Evolutionary conservation across 352 stramenopile species (phyloP), one percentile per base, ranked within the genome.

Genomic region (Globisporangium canariense): DNA sequence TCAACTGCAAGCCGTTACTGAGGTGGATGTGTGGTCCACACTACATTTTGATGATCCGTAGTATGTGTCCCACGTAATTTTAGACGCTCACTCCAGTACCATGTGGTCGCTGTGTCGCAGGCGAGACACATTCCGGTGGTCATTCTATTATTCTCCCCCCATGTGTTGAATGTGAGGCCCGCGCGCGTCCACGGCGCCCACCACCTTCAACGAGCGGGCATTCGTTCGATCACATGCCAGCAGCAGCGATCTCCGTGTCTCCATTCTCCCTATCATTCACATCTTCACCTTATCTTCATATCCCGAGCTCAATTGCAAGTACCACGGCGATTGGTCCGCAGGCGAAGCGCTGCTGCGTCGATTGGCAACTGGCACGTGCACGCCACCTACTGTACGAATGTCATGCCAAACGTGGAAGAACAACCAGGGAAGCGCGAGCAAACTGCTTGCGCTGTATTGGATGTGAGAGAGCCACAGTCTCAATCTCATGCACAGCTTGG

Each of bases 351-450:
- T 41, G 18, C 18, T 25, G 18, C 51, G 28, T n/a, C 22, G 38
- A 61, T 61, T 61, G 55, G 55, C 55, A 61, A 61, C 11, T 40
- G 55, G 38, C 55, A 61, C 55, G 55, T 34, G 30, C 32, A 9
- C 9, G 36, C 13, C 40, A 41, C 38, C 38, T 50, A 22, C 54
- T 50, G 20, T 41, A 40, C 38, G 49, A 16, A 41, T 14, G 36
- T 41, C 36, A 41, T 11, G 11, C 8, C 11, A 14, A 11, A 11
- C 30, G 25, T 40, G 14, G 8, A 38, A 52, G 13, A 38, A 61
- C n/a, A 50, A 22, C 9, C 2, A 25, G 47, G 16, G 13, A 22
- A 16, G 2, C 11, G 36, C 34, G 54, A 50, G 11, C 49, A 38
- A 28, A 16, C 47, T 34, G 22, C 18, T 18, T 3, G 20, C 11